Base-by-base conservation (phyloP, 2,329 filamentous ascomycete genomes). In the Purpureocillium lavendulum region DNA sequence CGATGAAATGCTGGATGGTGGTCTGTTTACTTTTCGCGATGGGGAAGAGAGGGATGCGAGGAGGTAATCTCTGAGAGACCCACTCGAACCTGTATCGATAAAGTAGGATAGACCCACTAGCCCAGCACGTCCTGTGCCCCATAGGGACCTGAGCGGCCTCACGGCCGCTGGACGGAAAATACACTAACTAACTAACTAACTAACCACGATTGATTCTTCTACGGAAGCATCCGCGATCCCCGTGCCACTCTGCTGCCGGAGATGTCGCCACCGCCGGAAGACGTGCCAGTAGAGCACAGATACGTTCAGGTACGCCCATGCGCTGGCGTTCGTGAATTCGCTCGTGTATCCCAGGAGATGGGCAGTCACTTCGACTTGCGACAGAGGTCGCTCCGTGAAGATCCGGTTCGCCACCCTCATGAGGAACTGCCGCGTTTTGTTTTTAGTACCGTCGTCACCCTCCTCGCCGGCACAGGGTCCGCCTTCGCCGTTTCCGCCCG, bases 381-480 rank as follows among this genome's bases (percentile, higher is more conserved):
- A 46, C 8, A 46, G 35, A 4, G 34, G 40, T 13, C 40, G 31
- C 15, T 42, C 40, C 2, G 43, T 40, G 24, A 45, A 45, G n/a
- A 45, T 17, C 8, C 41, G 35, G 14, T 46, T 45, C 10, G 40
- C 43, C 3, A 34, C 38, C 28, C 35, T 40, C 40, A 43, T 40
- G 14, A 45, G 36, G 14, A 39, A 43, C 29, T 40, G 31, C 8
- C 31, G 31, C 14, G 18, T 39, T 15, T 36, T 30, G 16, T 42
- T 42, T 21, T 10, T 6, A 34, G 4, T 21, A 11, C 10, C 15
- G 10, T 26, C 21, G 21, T 26, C 21, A 6, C 21, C 6, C 21
- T 10, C 21, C 21, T 26, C 21, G 6, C 21, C 6, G 21, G 6
- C 6, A 26, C 21, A 5, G 21, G 5, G 6, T 26, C 21, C 5